Conservation (phyloP, 495 filamentous ascomycete species). For the Penicillium malachiteum region DNA sequence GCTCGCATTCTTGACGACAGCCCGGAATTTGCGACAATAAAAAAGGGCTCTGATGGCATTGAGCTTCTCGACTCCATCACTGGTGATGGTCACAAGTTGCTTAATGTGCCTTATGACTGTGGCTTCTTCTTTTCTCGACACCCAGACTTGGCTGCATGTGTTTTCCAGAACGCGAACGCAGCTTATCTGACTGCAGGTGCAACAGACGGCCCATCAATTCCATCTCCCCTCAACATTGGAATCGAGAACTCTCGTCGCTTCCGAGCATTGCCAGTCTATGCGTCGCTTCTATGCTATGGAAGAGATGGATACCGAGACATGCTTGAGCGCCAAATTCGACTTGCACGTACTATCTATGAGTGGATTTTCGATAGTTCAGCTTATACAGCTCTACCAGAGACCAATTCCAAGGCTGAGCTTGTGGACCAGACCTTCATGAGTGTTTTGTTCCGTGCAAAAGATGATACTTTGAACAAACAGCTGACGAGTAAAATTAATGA, state of each 20-base stretch:
- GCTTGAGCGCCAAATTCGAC: constrained; percentile 65
- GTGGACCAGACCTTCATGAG: constrained; percentile 65
- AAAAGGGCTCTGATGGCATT: constrained; percentile 58
- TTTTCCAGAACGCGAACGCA: constrained; percentile 83
- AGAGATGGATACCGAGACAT: constrained; percentile 66
- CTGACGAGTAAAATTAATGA: constrained; percentile 72
- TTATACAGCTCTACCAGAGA: constrained; percentile 66
- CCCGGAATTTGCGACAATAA: constrained; percentile 60
- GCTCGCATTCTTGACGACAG: constrained; percentile 60
- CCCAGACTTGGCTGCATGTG: constrained; percentile 51
- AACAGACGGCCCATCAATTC: constrained; percentile 48
- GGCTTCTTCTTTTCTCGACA: constrained; percentile 82
- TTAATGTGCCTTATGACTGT: constrained; percentile 96
- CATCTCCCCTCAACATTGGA: constrained; percentile 82
- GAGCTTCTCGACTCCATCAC: constrained; percentile 85
- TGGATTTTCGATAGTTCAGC: constrained; percentile 55
- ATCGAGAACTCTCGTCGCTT: constrained; percentile 92
- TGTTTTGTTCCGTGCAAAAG: constrained; percentile 76
- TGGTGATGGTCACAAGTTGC: constrained; percentile 83
- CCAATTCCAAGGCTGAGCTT: constrained; percentile 29
- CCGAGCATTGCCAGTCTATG: constrained; percentile 84
- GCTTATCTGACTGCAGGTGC: constrained; percentile 65
- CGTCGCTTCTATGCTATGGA: constrained; percentile 75
- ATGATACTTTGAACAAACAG: constrained; percentile 61
- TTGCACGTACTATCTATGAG: constrained; percentile 65